These are phyloP conservation scores for Vaccinium darrowii DNA, from an alignment of 148 eudicot species.

Conservation along the genomic window DNA sequence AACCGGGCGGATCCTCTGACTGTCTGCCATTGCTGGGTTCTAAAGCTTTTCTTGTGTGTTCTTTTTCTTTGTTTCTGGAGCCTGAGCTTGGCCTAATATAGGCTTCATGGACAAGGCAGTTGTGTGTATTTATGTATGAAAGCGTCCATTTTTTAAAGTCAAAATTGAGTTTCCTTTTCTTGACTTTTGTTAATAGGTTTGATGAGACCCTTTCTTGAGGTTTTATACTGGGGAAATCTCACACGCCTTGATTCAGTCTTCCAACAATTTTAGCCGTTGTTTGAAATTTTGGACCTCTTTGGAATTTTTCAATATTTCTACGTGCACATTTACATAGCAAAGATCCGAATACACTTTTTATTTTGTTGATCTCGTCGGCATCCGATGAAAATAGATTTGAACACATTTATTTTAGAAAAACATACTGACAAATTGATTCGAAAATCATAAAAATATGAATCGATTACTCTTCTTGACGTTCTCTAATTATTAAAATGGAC, in stretches of 20 bases:
- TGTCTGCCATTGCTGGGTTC: not conserved
- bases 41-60: not conserved
- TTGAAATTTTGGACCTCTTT: not conserved
- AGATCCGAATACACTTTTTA: not conserved
- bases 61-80: not conserved
- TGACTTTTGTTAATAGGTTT: slow-evolving; percentile 20
- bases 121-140: not conserved
- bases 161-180: slow-evolving; percentile 14
- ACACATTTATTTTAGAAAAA: no score
- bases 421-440: no score
- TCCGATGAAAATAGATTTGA: no score
- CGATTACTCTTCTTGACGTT: no score
- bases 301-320: not conserved
- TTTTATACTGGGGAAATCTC: not conserved
- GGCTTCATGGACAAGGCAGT: not conserved
- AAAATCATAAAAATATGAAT: no score
- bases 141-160: not conserved
- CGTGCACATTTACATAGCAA: not conserved
- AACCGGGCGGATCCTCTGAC: no score
- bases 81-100: not conserved
- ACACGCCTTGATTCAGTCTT: not conserved
- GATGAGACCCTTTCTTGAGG: not conserved
- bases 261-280: not conserved
- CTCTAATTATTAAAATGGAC: no score
- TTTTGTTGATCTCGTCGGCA: no score